Evolutionary conservation across 2,329 filamentous ascomycete genomes (phyloP).

Genomic region (Epichloe glyceriae): DNA sequence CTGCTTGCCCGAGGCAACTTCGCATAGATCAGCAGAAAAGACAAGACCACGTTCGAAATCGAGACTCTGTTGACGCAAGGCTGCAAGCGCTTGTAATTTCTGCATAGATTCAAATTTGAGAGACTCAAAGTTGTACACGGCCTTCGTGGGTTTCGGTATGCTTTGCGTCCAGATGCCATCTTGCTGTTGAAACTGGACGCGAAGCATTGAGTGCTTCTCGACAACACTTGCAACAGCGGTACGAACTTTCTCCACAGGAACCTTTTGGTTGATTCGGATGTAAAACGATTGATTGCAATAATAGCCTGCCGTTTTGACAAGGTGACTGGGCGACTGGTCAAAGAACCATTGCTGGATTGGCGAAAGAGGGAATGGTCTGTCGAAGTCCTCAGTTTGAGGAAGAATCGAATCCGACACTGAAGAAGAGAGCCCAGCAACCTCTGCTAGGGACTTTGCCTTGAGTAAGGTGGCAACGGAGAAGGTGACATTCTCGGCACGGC

Average conservation of each 20-base stretch:
- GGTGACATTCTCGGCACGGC: slow-evolving; percentile 16
- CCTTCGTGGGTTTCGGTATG: not conserved
- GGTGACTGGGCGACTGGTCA: not conserved
- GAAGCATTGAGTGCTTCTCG: slow-evolving; percentile 6
- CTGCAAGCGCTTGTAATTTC: not conserved
- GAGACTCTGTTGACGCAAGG: not conserved
- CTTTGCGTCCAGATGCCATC: slow-evolving; percentile 1
- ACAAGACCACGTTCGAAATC: not conserved
- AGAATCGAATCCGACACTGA: not conserved
- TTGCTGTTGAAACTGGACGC: slow-evolving; percentile 2
- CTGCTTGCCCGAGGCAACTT: slow-evolving; percentile 8
- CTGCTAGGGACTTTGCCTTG: not conserved
- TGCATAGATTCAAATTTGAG: not conserved
- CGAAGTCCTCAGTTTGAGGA: not conserved
- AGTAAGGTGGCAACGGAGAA: slow-evolving; percentile 14
- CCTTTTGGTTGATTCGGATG: not conserved
- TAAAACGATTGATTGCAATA: slow-evolving; percentile 3
- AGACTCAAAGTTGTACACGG: not conserved
- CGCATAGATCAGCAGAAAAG: slow-evolving; percentile 4
- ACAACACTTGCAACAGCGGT: slow-evolving; percentile 2
- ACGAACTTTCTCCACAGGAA: not conserved
- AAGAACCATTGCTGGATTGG: slow-evolving; percentile 7
- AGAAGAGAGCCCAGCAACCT: not conserved
- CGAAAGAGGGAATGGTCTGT: not conserved
- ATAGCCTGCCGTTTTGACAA: not conserved